Evolutionary conservation across 2,329 filamentous ascomycete species (phyloP).

Genomic region (Fusarium sp.): DNA sequence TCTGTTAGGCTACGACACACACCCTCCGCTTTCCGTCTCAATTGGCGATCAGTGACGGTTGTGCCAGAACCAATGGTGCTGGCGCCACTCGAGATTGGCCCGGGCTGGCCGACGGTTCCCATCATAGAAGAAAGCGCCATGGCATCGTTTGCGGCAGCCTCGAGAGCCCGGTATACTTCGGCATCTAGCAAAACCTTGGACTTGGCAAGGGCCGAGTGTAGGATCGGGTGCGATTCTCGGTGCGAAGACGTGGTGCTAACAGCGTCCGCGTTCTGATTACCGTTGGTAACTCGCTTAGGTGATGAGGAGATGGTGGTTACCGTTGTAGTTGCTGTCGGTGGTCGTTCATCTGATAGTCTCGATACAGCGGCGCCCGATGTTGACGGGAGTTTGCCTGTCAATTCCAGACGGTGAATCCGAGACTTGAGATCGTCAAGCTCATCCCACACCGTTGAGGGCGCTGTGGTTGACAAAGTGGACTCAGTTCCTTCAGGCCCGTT

Average conservation of each 20-base stretch:
- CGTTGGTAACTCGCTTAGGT: conserved; percentile 72
- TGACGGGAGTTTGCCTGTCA: conserved; percentile 87
- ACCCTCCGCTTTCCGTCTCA: conserved; percentile 90
- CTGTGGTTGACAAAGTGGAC: conserved; percentile 88
- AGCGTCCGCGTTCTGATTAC: conserved; percentile 48
- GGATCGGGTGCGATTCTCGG: conserved; percentile 77
- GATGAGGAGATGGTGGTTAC: conserved; percentile 92
- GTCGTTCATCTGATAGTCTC: conserved; percentile 80
- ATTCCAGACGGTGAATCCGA: conserved; percentile 87
- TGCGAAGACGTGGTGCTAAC: conserved; percentile 56
- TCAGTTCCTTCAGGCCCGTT: conserved; percentile 76
- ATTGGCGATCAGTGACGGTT: conserved; percentile 80
- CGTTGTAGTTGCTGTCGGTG: conserved; percentile 90
- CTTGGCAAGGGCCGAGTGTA: conserved; percentile 85
- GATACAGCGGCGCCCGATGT: conserved; percentile 85
- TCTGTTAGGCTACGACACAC: conserved; percentile 94
- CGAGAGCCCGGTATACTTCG: conserved; percentile 82
- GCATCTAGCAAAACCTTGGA: conserved; percentile 76
- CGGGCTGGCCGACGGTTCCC: conserved; percentile 75
- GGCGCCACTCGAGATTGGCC: conserved; percentile 74
- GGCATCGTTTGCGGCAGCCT: conserved; percentile 85
- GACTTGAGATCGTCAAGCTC: conserved; percentile 96
- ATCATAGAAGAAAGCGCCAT: conserved; percentile 82
- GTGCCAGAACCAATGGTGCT: conserved; percentile 68
- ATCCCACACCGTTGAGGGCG: conserved; percentile 96